These are phyloP conservation scores for Tulasnella sp. DNA, from an alignment of 768 basidiomycete genomes.

Conservation along the genomic window DNA sequence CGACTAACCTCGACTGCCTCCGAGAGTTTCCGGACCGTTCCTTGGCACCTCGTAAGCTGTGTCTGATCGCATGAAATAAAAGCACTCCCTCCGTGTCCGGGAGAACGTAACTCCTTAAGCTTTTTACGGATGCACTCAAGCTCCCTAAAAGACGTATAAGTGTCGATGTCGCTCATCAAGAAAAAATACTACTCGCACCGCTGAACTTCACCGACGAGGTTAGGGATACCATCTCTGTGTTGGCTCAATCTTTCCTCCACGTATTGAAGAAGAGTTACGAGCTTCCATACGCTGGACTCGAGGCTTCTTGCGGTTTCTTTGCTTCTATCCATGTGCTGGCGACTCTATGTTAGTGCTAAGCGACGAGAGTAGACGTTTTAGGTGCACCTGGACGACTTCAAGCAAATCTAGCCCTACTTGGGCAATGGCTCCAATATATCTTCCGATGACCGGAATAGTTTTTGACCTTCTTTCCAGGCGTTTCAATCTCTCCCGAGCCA, in stretches of 20 bases:
- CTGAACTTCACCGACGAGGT: neutral
- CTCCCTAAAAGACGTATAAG: too few species aligned
- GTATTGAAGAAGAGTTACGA: neutral
- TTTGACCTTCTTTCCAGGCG: neutral
- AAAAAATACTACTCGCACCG: neutral
- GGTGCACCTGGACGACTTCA: neutral
- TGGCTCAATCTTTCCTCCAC: neutral
- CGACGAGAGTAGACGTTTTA: neutral
- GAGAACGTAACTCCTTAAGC: neutral
- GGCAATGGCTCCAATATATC: neutral
- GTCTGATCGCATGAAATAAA: neutral
- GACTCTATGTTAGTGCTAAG: neutral
- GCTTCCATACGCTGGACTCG: neutral
- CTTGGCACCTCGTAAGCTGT: neutral
- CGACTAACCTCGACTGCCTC: neutral
- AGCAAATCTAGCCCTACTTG: neutral
- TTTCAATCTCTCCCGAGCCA: neutral
- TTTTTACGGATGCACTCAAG: neutral
- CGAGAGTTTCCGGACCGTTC: neutral
- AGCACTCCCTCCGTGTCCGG: neutral
- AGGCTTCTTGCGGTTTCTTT: neutral
- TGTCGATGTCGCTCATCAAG: too few species aligned
- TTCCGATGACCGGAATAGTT: neutral
- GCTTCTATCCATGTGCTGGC: neutral
- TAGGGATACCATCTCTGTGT: rapidly evolving